Percentiles rank a stretch among this genome's conserved stretches.
phyloP scores from a whole-genome alignment of 441 rosid species.

The Mallotus repandus region DNA sequence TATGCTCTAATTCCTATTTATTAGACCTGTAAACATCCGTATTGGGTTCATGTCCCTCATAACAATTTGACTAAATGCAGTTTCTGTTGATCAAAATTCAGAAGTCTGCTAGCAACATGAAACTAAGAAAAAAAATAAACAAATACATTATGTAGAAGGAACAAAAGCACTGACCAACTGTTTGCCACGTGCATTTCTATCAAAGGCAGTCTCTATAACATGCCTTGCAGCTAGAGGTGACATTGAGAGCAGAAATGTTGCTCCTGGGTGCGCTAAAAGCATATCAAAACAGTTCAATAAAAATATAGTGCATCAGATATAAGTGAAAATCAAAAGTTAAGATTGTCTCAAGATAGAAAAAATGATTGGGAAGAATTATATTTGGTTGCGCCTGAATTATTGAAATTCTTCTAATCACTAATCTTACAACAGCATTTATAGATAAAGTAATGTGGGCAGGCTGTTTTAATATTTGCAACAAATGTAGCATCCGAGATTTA shows the following conservation, averaged over 20 bases:
- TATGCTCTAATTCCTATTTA: not conserved
- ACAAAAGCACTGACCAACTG: conserved; percentile 65
- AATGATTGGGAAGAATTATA: not conserved
- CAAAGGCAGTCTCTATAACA: conserved; percentile 65
- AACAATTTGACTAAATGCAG: conserved; percentile 6
- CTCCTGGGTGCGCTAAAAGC: conserved; percentile 63
- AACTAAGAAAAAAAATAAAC: conserved; percentile 4
- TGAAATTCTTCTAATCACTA: not conserved
- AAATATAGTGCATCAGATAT: no score
- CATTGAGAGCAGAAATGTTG: conserved; percentile 51
- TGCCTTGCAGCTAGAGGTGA: conserved; percentile 71
- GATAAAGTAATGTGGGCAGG: not conserved
- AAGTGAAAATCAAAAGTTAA: not conserved
- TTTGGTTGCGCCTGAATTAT: not conserved
- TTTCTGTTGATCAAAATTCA: not conserved
- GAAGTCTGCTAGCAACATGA: not conserved
- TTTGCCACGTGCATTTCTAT: conserved; percentile 63
- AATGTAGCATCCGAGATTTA: not conserved
- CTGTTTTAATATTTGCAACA: not conserved
- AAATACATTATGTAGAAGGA: conserved; percentile 9
- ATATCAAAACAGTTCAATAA: conserved; percentile 16
- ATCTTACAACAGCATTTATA: not conserved
- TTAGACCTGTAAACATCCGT: not conserved
- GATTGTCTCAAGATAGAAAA: not conserved
- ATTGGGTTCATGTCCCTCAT: not conserved